Percentiles rank a stretch among this genome's conserved stretches.
Conservation (phyloP, 257 asterid genomes). For the Solanum peruvianum region DNA sequence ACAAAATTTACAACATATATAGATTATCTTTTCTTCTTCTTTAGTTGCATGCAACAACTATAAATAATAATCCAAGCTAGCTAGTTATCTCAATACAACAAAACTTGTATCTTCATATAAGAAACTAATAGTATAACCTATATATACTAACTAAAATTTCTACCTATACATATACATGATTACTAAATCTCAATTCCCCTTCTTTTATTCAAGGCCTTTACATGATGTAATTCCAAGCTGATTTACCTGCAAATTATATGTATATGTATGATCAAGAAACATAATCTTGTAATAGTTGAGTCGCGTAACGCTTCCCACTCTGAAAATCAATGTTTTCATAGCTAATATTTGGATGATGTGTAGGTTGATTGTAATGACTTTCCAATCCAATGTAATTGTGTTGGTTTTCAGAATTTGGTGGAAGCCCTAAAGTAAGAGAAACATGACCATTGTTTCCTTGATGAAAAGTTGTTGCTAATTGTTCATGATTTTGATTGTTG, state of each 20-base stretch:
- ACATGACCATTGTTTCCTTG: constrained; percentile 21
- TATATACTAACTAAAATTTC: not conserved
- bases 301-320: constrained; percentile 64
- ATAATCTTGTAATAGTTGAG: constrained; percentile 78
- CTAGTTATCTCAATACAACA: not conserved
- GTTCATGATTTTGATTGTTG: constrained; percentile 12
- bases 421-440: constrained; percentile 75
- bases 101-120: not conserved
- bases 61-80: not conserved
- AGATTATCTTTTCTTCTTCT: not conserved
- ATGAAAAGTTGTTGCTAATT: constrained; percentile 15
- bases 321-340: constrained; percentile 65
- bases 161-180: not conserved
- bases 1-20: not conserved
- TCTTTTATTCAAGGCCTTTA: not conserved
- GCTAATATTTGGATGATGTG: constrained; percentile 30
- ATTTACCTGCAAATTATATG: not conserved
- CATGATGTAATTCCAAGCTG: not conserved
- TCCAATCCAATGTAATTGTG: constrained; percentile 52
- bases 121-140: not conserved
- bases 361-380: constrained; percentile 26
- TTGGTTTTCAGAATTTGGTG: constrained; percentile 65
- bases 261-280: constrained; percentile 32
- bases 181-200: not conserved
- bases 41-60: not conserved